Conservation (phyloP, 352 stramenopile species). For the Phytophthora capsici region DNA sequence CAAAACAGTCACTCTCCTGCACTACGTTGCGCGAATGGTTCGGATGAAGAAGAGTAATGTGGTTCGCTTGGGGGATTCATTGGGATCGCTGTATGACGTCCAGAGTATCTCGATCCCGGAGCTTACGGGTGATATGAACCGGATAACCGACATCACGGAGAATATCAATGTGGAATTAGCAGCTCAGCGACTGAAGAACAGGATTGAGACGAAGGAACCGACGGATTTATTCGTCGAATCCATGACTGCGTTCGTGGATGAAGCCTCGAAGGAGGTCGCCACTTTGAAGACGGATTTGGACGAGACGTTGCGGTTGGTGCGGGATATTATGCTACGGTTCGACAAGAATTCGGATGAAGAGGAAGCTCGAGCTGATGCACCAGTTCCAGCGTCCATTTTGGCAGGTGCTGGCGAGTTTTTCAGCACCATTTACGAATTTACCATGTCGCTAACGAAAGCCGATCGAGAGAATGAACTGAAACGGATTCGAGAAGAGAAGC, state of each 20-base stretch:
- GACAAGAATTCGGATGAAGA: constrained; percentile 53
- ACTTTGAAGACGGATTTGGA: constrained; percentile 60
- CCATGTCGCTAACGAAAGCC: constrained; percentile 73
- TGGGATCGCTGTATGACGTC: constrained; percentile 74
- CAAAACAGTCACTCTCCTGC: constrained; percentile 67
- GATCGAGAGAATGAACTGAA: constrained; percentile 82
- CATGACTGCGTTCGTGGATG: constrained; percentile 71
- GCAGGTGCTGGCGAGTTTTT: constrained; percentile 70
- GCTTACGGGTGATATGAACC: constrained; percentile 72
- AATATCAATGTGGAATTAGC: constrained; percentile 68
- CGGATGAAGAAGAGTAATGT: constrained; percentile 72
- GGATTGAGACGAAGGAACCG: constrained; percentile 72
- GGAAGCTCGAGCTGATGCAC: constrained; percentile 11
- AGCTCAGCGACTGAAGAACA: constrained; percentile 76
- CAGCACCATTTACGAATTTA: constrained; percentile 79
- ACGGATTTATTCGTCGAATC: constrained; percentile 68
- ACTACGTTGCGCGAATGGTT: constrained; percentile 78
- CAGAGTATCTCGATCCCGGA: constrained; percentile 82
- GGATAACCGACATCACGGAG: constrained; percentile 66
- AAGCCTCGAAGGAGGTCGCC: constrained; percentile 34
- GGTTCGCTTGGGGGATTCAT: constrained; percentile 63
- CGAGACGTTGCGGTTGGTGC: constrained; percentile 49
- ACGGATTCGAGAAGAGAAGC: constrained; percentile 68
- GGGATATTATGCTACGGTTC: constrained; percentile 70
- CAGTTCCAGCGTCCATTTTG: constrained; percentile 38